Conservation (phyloP, 768 basidiomycete species). For the Lentinus brumalis region DNA sequence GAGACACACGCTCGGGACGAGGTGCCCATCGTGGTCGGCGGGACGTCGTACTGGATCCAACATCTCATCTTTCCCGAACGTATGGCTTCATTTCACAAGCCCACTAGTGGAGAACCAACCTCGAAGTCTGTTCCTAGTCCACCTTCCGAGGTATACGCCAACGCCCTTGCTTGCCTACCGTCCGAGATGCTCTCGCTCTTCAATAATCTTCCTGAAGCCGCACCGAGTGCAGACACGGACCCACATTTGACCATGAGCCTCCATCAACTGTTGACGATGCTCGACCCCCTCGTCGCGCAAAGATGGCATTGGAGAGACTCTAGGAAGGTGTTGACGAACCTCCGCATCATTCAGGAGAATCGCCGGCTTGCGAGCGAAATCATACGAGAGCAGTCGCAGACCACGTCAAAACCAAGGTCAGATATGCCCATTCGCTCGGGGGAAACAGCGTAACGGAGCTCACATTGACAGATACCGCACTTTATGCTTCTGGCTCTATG, state of each 20-base stretch:
- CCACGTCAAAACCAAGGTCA: conserved; percentile 52
- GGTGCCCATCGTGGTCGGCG: conserved; percentile 91
- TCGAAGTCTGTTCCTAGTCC: not conserved
- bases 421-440: not conserved
- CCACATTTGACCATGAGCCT: conserved; percentile 63
- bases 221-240: conserved; percentile 56
- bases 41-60: conserved; percentile 97
- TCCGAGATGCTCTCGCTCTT: conserved; percentile 52
- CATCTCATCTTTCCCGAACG: conserved; percentile 90
- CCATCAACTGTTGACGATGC: conserved; percentile 59
- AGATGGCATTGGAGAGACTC: conserved; percentile 98
- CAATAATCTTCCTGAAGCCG: conserved; percentile 56
- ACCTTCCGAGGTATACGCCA: conserved; percentile 34
- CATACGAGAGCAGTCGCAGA: conserved; percentile 59
- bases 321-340: conserved; percentile 80
- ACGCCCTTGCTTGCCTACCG: conserved; percentile 48
- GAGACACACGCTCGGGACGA: conserved; percentile 63
- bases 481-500: conserved; percentile 90
- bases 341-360: conserved; percentile 76
- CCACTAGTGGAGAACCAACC: not conserved
- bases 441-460: not conserved
- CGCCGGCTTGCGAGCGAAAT: conserved; percentile 69
- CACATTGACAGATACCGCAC: conserved; percentile 67
- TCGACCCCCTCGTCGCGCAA: conserved; percentile 74
- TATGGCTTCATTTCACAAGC: conserved; percentile 39